Base-by-base conservation (phyloP, 768 basidiomycete genomes). In the Suillus fuscotomentosus region DNA sequence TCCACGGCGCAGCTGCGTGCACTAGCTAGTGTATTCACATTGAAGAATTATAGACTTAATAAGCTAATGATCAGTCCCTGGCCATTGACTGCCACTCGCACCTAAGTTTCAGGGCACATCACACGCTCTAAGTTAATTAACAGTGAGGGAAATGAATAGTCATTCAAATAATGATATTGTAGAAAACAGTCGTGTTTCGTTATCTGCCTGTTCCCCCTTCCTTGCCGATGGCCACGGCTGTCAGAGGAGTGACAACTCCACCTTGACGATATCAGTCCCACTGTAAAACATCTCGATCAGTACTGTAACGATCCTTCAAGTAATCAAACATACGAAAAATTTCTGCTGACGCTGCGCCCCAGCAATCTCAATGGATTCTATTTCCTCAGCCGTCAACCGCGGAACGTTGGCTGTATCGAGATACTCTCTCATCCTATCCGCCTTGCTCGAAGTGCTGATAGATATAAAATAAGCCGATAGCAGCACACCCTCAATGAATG, bases 41-140 rank as follows among this genome's bases (percentile, higher is more conserved):
- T 31, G 31, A 31, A 5, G 31, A 45, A 17, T n/a, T 3, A 45
- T n/a, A n/a, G 20, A 45, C 20, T 45, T 5, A n/a, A 47, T 45
- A 31, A 4, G 27, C 43, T 45, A 9, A 22, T 47, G 47, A 17
- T 66, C 70, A 13, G 27, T 60, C 38, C 68, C 31, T 57, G 50
- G 9, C 22, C 8, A 50, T 38, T 61, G 60, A 66, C 53, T 13
- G 41, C 47, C 3, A 7, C 24, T 39, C 64, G 17, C 65, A 89
- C 82, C 31, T 31, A 31, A 31, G 31, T 31, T 31, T 31, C 31
- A 88, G 62, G 83, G 90, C 77, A 72, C 73, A 62, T 68, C 69
- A 36, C 22, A 22, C 7, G 5, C n/a, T 51, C 36, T 14, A 11
- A 36, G 31, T 27, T 27, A 27, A 27, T 27, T 27, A 27, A 27